These are phyloP conservation scores for Ophiosphaerella korrae DNA, from an alignment of 2,329 filamentous ascomycete species.

Conservation along the genomic window DNA sequence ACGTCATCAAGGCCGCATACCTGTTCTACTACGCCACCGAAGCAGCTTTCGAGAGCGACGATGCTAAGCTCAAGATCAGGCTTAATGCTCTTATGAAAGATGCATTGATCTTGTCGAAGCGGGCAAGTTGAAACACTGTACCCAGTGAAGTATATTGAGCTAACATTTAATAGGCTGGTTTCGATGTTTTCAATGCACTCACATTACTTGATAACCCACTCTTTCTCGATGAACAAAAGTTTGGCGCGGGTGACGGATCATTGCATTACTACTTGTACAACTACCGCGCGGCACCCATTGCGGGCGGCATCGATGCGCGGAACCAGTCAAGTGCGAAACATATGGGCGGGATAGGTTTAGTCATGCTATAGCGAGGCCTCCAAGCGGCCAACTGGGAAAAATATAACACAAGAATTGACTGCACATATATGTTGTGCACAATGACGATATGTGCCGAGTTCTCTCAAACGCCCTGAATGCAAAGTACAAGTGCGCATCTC, in stretches of 20 bases:
- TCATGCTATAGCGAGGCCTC: constrained; percentile 66
- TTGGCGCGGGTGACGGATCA: constrained; percentile 90
- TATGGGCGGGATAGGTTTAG: constrained; percentile 86
- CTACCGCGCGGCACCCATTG: constrained; percentile 84
- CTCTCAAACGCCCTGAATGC: not conserved
- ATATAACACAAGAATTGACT: no score
- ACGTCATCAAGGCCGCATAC: constrained; percentile 85
- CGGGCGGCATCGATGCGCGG: constrained; percentile 79
- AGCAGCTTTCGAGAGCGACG: constrained; percentile 66
- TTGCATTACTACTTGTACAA: constrained; percentile 98
- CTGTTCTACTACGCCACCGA: constrained; percentile 97
- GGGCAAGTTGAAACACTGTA: constrained; percentile 49
- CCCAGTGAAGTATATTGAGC: not conserved
- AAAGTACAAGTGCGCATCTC: not conserved
- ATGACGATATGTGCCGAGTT: not conserved
- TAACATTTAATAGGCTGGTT: constrained; percentile 61
- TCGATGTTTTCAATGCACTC: constrained; percentile 96
- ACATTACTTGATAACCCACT: constrained; percentile 92
- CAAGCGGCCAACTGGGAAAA: not conserved
- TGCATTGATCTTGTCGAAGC: constrained; percentile 85
- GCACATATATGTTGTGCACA: not conserved
- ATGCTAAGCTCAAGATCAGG: constrained; percentile 72
- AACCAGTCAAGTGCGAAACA: constrained; percentile 78
- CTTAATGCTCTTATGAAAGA: constrained; percentile 83
- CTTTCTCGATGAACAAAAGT: constrained; percentile 93